These are phyloP conservation scores for Chondrus crispus DNA, from an alignment of 23 red algal species.

Conservation along the genomic window DNA sequence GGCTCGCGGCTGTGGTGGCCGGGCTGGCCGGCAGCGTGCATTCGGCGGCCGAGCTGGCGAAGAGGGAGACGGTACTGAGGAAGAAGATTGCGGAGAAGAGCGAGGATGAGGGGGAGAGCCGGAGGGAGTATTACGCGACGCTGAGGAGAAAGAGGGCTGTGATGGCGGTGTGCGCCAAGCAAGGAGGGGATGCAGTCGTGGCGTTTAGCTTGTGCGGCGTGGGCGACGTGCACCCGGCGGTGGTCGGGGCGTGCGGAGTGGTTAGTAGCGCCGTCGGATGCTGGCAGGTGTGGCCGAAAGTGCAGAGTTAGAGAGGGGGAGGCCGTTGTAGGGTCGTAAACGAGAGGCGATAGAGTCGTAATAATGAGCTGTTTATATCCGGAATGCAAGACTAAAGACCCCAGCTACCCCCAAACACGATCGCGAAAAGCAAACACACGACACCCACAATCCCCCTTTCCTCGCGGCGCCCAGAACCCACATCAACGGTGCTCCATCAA, in stretches of 20 bases:
- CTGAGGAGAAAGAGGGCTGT: background rate
- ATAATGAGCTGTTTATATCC: background rate
- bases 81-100: background rate
- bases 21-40: conserved; percentile 4
- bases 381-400: background rate
- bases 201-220: background rate
- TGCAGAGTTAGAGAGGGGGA: background rate
- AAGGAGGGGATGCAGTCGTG: conserved; percentile 30
- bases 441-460: background rate
- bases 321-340: background rate
- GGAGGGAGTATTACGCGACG: background rate
- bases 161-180: conserved; percentile 8
- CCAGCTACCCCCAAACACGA: background rate
- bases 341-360: background rate
- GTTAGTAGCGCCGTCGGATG: conserved; percentile 28
- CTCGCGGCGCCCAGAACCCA: background rate
- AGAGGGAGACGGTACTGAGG: background rate
- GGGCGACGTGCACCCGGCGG: background rate
- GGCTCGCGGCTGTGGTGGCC: conserved; percentile 21
- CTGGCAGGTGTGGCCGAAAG: conserved; percentile 51
- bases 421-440: no score
- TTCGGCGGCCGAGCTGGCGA: background rate
- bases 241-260: conserved; percentile 46
- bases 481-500: background rate
- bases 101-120: background rate